phyloP scores from a whole-genome alignment of 306 rosid species.

The Lathyrus tuberosus region DNA sequence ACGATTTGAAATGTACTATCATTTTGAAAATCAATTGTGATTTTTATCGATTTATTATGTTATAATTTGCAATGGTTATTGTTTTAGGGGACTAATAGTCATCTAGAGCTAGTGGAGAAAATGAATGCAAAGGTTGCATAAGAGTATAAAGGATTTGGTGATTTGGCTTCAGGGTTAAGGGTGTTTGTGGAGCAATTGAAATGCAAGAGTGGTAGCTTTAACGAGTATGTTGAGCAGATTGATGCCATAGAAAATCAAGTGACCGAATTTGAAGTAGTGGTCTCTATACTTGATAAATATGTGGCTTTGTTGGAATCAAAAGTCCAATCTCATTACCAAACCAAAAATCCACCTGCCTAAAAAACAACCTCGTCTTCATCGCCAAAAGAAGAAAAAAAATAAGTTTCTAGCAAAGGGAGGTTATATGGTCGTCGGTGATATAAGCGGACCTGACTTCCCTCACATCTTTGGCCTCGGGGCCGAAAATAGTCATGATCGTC shows the following conservation, averaged over 20 bases:
- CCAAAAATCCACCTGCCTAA: no score
- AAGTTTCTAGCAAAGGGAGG: no score
- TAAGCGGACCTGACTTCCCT: no score
- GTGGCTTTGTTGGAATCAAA: slow-evolving; percentile 69
- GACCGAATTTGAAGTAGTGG: slow-evolving; percentile 82
- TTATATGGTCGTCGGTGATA: no score
- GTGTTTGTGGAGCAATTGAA: slow-evolving; percentile 88
- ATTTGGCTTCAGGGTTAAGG: slow-evolving; percentile 86
- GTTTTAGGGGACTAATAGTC: slow-evolving; percentile 74
- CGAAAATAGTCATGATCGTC: no score
- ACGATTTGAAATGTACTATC: background rate
- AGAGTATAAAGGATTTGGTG: slow-evolving; percentile 81
- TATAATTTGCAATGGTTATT: background rate
- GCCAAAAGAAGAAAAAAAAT: no score
- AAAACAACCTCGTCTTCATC: no score
- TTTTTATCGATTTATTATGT: slow-evolving; percentile 7
- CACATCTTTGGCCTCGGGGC: no score
- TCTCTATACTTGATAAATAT: slow-evolving; percentile 81
- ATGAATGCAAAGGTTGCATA: slow-evolving; percentile 79
- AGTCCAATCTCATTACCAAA: slow-evolving; percentile 45
- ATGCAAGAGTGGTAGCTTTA: slow-evolving; percentile 71
- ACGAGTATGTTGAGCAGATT: slow-evolving; percentile 71
- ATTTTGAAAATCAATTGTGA: background rate
- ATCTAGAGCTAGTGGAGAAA: slow-evolving; percentile 80
- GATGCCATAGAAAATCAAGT: slow-evolving; percentile 82